Evolutionary conservation across 257 asterid genomes (phyloP).

Genomic region (Mentha longifolia): DNA sequence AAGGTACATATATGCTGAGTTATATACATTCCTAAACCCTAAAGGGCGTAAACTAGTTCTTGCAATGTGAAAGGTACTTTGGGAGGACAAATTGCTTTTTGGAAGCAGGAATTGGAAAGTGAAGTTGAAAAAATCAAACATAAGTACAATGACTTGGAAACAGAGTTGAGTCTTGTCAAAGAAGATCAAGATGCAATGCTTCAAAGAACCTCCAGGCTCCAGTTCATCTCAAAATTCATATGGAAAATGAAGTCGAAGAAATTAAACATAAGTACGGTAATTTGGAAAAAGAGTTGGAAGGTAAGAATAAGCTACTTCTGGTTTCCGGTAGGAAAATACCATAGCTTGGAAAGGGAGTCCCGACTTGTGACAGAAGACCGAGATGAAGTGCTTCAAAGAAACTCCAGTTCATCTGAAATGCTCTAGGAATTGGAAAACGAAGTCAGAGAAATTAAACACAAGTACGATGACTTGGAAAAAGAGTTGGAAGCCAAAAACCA

Average conservation of each 20-base stretch:
- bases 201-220: slow-evolving; percentile 48
- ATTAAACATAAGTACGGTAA: slow-evolving; percentile 50
- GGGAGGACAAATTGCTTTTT: slow-evolving; percentile 72
- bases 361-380: neutral
- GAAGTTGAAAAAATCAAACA: slow-evolving; percentile 55
- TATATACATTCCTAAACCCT: slow-evolving; percentile 22
- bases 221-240: slow-evolving; percentile 50
- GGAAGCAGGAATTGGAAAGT: slow-evolving; percentile 74
- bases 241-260: slow-evolving; percentile 52
- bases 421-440: slow-evolving; percentile 62
- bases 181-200: slow-evolving; percentile 57
- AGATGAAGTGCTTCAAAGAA: slow-evolving; percentile 34
- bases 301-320: slow-evolving; percentile 47
- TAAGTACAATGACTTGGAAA: slow-evolving; percentile 58
- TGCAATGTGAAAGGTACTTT: slow-evolving; percentile 69
- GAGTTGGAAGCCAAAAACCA: slow-evolving; percentile 47
- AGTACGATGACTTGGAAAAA: slow-evolving; percentile 53
- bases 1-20: too few relatives aligned
- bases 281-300: slow-evolving; percentile 57
- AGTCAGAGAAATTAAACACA: slow-evolving; percentile 46
- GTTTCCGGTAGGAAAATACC: slow-evolving; percentile 50
- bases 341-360: slow-evolving; percentile 47
- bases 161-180: slow-evolving; percentile 51
- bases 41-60: slow-evolving; percentile 36
- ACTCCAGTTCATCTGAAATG: slow-evolving; percentile 48